Evolutionary conservation across 169 alveolate genomes (phyloP), one percentile per base, ranked within the genome.

Genomic region (Eimeria sp.): DNA sequence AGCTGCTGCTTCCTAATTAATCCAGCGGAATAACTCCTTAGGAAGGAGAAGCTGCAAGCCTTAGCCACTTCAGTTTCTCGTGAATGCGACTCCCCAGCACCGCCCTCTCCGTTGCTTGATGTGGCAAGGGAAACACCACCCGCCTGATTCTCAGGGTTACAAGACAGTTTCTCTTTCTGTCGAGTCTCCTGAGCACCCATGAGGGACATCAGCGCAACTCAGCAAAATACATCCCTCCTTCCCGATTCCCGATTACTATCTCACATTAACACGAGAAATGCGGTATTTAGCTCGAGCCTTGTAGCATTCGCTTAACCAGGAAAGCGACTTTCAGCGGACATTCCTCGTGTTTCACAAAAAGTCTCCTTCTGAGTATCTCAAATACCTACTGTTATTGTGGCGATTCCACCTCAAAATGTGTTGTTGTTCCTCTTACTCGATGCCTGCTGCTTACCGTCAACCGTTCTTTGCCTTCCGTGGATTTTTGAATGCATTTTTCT

Each of bases 11-110:
- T 62, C 46, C 33, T 87, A 13, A 37, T 30, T 2, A 60, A 64
- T 18, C 33, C 52, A 64, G 93, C 66, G 25, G 93, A 87, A 64
- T 87, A 87, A 27, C 82, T 62, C 33, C 93, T 62, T 20, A 87
- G 20, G 56, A 87, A 64, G 10, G 93, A 71, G 52, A 87, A 87
- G 80, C 16, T 64, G 20, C 82, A 25, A 11, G 93, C 49, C 11
- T 11, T 30, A 37, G 58, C 27, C 58, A 1, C 27, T 40, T 20
- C 10, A 4, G 4, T 16, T 16, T 1, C 6, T 20, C 83, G 16
- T 20, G 58, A 33, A 4, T 16, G 33, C 43, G 33, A 40, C 20
- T 13, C 58, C 58, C 43, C 14, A 16, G 54, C 54, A 74, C 1
- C 18, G 16, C 14, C 16, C 33, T 37, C 56, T 37, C 33, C 83